phyloP scores from a whole-genome alignment of 1,139 yeast genomes.

The Sugiyamaella grinbergsii region DNA sequence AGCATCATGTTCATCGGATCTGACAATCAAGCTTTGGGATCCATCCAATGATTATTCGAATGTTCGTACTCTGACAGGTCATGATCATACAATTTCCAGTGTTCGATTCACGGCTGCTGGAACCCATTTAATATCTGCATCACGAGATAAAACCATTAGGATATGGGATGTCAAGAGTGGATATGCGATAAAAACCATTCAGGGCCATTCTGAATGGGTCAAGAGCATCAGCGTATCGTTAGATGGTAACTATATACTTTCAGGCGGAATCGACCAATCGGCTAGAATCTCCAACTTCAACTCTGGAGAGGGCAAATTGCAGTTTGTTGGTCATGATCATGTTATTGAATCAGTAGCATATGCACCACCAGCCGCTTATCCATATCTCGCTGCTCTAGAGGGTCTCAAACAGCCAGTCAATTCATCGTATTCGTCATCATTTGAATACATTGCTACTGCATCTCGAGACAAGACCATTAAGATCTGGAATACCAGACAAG shows the following conservation, averaged over 20 bases:
- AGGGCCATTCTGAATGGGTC: constrained; percentile 91
- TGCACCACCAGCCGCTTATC: constrained; percentile 58
- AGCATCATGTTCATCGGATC: constrained; percentile 76
- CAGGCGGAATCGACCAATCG: constrained; percentile 83
- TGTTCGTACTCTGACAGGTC: constrained; percentile 75
- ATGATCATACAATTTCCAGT: constrained; percentile 81
- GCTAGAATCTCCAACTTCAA: constrained; percentile 63
- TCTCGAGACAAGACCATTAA: constrained; percentile 78
- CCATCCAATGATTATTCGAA: constrained; percentile 54
- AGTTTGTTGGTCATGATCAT: constrained; percentile 77
- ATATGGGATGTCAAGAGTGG: constrained; percentile 80
- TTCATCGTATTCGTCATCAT: constrained; percentile 31
- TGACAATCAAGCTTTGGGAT: constrained; percentile 73
- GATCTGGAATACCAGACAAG: constrained; percentile 78
- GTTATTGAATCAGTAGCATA: constrained; percentile 77
- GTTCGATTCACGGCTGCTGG: constrained; percentile 56
- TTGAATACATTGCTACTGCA: constrained; percentile 61
- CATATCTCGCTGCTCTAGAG: constrained; percentile 54
- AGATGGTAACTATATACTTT: constrained; percentile 61
- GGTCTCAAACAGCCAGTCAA: constrained; percentile 36
- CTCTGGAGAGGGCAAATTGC: constrained; percentile 68
- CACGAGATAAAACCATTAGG: constrained; percentile 73
- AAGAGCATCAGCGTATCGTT: constrained; percentile 58
- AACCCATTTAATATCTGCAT: constrained; percentile 61
- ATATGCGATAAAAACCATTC: constrained; percentile 62